A percentile compares a stretch with the other conserved stretches of the same genome.
Conservation (phyloP, 257 asterid genomes). For the Plantago major region DNA sequence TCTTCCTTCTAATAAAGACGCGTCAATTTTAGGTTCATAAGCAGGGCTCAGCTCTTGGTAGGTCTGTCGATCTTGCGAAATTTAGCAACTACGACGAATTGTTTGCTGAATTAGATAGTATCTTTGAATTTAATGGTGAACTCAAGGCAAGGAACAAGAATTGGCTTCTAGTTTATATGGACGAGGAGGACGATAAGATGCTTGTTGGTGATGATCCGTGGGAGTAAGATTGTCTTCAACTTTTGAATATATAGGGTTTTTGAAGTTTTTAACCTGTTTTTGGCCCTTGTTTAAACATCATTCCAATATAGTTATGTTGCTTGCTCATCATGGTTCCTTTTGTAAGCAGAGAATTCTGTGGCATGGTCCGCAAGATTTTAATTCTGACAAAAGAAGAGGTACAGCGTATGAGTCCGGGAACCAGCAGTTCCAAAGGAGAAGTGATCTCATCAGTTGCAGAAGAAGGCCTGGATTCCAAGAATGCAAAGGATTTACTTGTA, state of each 20-base stretch:
- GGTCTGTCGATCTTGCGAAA: slow-evolving; percentile 90
- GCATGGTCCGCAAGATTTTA: slow-evolving; percentile 80
- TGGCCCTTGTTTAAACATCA: too few relatives aligned
- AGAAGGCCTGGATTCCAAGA: slow-evolving; percentile 59
- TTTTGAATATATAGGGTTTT: not conserved
- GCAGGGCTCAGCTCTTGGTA: slow-evolving; percentile 93
- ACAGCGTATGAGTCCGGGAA: slow-evolving; percentile 75
- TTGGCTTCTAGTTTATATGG: slow-evolving; percentile 71
- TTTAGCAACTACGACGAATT: slow-evolving; percentile 64
- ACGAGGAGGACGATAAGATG: slow-evolving; percentile 80
- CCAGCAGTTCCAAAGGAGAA: slow-evolving; percentile 56
- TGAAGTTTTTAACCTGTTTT: too few relatives aligned
- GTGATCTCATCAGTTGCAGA: slow-evolving; percentile 60
- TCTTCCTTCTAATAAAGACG: slow-evolving; percentile 10
- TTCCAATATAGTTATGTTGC: not conserved
- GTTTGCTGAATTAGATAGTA: slow-evolving; percentile 47
- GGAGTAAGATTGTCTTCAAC: slow-evolving; percentile 42
- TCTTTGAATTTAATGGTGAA: slow-evolving; percentile 70
- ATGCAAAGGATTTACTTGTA: slow-evolving; percentile 47
- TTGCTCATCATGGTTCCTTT: slow-evolving; percentile 7
- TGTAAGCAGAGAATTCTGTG: slow-evolving; percentile 71
- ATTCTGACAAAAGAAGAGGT: slow-evolving; percentile 85
- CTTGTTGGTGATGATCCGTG: slow-evolving; percentile 87
- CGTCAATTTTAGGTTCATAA: slow-evolving; percentile 71
- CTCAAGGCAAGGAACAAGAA: slow-evolving; percentile 54